These are phyloP conservation scores for Insectozyma bohioensis DNA, from an alignment of 1,139 yeast genomes.

Conservation along the genomic window DNA sequence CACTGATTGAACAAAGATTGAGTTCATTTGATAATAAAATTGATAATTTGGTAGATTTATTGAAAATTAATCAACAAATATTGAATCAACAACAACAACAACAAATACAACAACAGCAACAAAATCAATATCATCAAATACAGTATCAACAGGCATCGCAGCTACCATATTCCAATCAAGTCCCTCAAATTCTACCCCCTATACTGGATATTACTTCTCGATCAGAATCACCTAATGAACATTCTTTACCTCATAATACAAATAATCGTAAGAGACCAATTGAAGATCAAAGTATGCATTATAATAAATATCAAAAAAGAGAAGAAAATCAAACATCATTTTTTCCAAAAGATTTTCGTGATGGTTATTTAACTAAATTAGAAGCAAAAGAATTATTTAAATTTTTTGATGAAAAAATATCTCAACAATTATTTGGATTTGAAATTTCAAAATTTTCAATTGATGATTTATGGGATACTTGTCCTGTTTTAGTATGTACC, in stretches of 20 bases:
- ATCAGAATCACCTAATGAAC: slow-evolving; percentile 5
- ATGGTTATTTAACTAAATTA: slow-evolving; percentile 31
- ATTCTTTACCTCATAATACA: too few relatives aligned
- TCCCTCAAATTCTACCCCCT: slow-evolving; percentile 2
- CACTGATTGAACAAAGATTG: slow-evolving; percentile 45
- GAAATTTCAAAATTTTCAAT: slow-evolving; percentile 53
- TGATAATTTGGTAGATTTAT: slow-evolving; percentile 40
- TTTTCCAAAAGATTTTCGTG: slow-evolving; percentile 35
- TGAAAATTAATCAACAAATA: slow-evolving; percentile 32
- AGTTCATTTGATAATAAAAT: slow-evolving; percentile 47
- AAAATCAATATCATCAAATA: slow-evolving; percentile 4
- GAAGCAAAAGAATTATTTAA: slow-evolving; percentile 53
- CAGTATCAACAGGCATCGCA: slow-evolving; percentile 2
- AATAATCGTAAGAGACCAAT: slow-evolving; percentile 2
- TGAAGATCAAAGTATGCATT: not conserved
- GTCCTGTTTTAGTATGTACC: slow-evolving; percentile 62
- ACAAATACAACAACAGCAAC: slow-evolving; percentile 12
- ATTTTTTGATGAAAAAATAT: slow-evolving; percentile 55
- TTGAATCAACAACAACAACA: slow-evolving; percentile 6
- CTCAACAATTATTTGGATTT: slow-evolving; percentile 69
- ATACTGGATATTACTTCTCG: slow-evolving; percentile 4
- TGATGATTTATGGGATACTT: slow-evolving; percentile 51
- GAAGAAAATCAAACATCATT: slow-evolving; percentile 4
- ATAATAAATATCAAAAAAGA: slow-evolving; percentile 8
- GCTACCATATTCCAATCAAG: not conserved